Base-by-base conservation (phyloP, 768 basidiomycete genomes). In the Leccinum subtestaceum region DNA sequence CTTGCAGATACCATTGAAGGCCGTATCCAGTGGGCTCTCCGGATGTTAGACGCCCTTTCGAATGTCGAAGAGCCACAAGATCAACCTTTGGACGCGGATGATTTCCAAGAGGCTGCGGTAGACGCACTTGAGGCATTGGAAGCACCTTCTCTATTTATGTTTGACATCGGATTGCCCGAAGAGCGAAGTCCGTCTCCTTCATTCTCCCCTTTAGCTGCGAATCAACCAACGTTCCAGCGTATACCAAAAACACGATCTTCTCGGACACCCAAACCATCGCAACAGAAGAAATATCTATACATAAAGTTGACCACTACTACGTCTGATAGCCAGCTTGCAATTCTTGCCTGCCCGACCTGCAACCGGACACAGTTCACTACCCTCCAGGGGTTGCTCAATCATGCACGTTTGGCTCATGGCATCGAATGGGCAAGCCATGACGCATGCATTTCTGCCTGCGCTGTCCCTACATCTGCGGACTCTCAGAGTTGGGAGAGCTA, bases 361-460 rank as follows among this genome's bases (percentile, higher is more conserved):
- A 49, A 63, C 9, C 76, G 81, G 21, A 75, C 73, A 7, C 79
- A 83, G 50, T 81, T 83, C 63, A 80, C 78, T 23, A 81, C 74
- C 25, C 72, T 83, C 7, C 81, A 83, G 58, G 81, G 81, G 12
- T 72, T 83, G 40, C 70, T 84, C 29, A 83, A 83, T 53, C 81
- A 83, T 63, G 80, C 78, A 43, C 79, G 82, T 17, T 66, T 82
- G n/a, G 71, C 76, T 9, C 81, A 83, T 58, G 69, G 74, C 13
- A 68, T 78, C 43, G 78, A 82, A 57, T 83, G 75, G 69, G 76
- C 78, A 17, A 81, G 76, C 32, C 81, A 83, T 58, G 82, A 84
- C 47, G 77, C 80, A 31, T 83, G 81, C 57, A 77, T 84, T 23
- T 73, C 74, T 52, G 74, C 72, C 40, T 81, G 78, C 36, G 81